phyloP scores from a whole-genome alignment of 345 rosid species.

The Lenwebbia sp. region DNA sequence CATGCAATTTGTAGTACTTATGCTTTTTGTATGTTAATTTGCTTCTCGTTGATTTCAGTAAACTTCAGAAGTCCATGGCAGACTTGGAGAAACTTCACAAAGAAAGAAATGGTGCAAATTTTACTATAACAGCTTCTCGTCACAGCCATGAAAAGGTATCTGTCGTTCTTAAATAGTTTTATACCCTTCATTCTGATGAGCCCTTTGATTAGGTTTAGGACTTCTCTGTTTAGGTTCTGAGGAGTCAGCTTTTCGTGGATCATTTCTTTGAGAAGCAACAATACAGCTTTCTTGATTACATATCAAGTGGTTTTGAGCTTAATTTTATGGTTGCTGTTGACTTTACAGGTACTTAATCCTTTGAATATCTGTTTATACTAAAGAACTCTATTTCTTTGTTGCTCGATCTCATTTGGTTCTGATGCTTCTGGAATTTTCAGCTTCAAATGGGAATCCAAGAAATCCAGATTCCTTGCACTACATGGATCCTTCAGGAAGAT shows the following conservation, averaged over 20 bases:
- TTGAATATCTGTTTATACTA: background rate
- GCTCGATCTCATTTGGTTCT: background rate
- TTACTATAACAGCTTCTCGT: slow-evolving; percentile 18
- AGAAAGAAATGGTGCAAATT: slow-evolving; percentile 37
- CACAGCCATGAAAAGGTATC: slow-evolving; percentile 52
- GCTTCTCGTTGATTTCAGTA: slow-evolving; percentile 20
- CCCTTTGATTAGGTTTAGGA: background rate
- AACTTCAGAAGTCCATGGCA: slow-evolving; percentile 55
- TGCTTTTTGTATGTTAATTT: background rate
- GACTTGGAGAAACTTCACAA: slow-evolving; percentile 53
- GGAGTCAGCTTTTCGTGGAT: slow-evolving; percentile 74
- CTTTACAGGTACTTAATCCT: slow-evolving; percentile 51
- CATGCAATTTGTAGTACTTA: background rate
- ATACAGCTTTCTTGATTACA: slow-evolving; percentile 73
- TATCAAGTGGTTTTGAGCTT: slow-evolving; percentile 72
- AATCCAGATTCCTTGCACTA: slow-evolving; percentile 66
- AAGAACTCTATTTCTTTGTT: background rate
- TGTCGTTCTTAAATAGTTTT: background rate
- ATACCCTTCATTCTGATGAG: background rate
- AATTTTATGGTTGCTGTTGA: slow-evolving; percentile 94
- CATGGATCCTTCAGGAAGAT: slow-evolving; percentile 63
- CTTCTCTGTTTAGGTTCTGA: slow-evolving; percentile 33
- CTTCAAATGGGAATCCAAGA: slow-evolving; percentile 81
- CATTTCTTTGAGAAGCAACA: slow-evolving; percentile 50
- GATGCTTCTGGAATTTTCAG: slow-evolving; percentile 17